Evolutionary conservation across 164 flowering plant genomes (phyloP).

Genomic region (Sedum album): DNA sequence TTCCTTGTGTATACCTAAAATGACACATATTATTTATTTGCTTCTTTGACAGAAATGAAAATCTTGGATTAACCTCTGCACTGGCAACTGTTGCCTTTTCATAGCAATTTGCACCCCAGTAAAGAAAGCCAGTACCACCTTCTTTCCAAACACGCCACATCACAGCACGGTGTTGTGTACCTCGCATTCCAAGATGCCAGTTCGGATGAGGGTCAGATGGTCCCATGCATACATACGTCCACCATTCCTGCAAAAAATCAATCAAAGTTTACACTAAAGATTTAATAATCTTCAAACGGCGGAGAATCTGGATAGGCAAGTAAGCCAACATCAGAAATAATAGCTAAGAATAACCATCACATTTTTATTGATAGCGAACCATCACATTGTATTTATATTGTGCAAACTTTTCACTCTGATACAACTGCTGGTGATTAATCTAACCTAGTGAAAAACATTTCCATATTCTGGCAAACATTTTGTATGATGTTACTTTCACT

Average conservation of each 20-base stretch:
- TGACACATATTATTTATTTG: not conserved
- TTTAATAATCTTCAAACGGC: not conserved
- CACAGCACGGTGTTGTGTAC: conserved; percentile 97
- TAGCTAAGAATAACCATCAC: not conserved
- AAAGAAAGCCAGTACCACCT: conserved; percentile 87
- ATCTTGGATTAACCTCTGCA: conserved; percentile 60
- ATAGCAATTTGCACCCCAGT: conserved; percentile 98
- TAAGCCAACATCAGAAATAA: not conserved
- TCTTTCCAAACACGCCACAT: conserved; percentile 99
- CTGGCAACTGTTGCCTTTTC: conserved; percentile 88
- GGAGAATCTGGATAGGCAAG: not conserved
- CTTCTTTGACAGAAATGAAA: not conserved
- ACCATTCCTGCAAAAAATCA: conserved; percentile 76
- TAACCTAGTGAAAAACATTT: not conserved
- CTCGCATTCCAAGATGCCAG: conserved; percentile 99
- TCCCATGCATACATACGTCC: conserved; percentile 99
- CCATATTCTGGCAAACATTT: not conserved
- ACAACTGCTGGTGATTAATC: not conserved
- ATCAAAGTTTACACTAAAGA: not conserved
- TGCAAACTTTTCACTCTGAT: not conserved
- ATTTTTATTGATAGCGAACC: not conserved
- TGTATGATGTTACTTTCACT: not conserved
- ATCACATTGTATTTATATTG: too few species aligned
- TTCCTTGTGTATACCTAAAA: too few species aligned
- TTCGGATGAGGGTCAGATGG: conserved; percentile 97